Base-by-base conservation (phyloP, 129 eudicot genomes). In the Oenanthe sinensis region DNA sequence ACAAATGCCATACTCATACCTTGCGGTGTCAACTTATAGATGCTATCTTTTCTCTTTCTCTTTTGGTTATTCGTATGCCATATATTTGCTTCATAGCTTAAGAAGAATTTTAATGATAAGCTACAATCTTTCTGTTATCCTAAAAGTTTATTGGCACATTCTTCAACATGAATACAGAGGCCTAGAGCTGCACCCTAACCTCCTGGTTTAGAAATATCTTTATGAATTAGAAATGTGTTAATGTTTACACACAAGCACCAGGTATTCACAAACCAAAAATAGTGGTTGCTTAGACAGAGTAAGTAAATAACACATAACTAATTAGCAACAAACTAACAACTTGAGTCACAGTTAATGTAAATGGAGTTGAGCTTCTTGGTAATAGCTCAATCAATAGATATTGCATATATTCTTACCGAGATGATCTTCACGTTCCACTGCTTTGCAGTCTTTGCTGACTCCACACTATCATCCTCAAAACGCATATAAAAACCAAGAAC, bases 361-460 rank as follows among this genome's bases (percentile, higher is more conserved):
- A 65, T 0, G 2, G 6, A 28, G 55, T 58, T 58, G n/a, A 58
- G 30, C 14, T 58, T 55, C 13, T 55, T 22, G 28, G 65, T 7
- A 55, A 55, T 22, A 30, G 67, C 1, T 58, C 30, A 58, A 58
- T 58, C 67, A 8, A 58, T 1, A 58, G 40, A 30, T 30, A 28
- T 13, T 16, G 47, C 37, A 24, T n/a, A 47, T 15, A 55, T 40
- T 73, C 92, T 90, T 77, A 96, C 99, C 88, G 99, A 96, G 42
- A 96, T 92, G 26, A 96, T 96, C 88, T 96, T 96, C 72, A 96
- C 99, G 84, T 96, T 96, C 99, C 99, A 96, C 60, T 96, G 97
- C 81, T 96, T 96, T 77, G 86, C 99, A 48, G 58, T 86, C 87
- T 92, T 96, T 10, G 97, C 99, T 58, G 99, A 96, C 86, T 96